A percentile compares a stretch with the other conserved stretches of the same genome.
Conservation (phyloP, 768 basidiomycete genomes). For the Galerina marginata region DNA sequence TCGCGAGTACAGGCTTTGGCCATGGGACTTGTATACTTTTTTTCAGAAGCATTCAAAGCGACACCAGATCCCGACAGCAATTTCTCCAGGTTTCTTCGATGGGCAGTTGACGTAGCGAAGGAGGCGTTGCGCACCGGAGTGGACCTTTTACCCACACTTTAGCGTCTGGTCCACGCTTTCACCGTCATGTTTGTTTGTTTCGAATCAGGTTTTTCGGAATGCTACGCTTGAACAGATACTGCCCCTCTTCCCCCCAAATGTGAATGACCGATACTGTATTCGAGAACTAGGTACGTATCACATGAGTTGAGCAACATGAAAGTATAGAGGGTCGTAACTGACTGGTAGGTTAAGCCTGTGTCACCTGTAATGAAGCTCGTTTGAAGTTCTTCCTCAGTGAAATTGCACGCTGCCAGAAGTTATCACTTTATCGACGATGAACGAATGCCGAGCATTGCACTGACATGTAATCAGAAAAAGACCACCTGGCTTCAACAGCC, state of each 20-base stretch:
- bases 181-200: not conserved
- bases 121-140: slow-evolving; percentile 72
- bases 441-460: slow-evolving; percentile 27
- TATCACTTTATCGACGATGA: not conserved
- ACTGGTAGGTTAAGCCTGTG: slow-evolving; percentile 71
- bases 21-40: slow-evolving; percentile 78
- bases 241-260: slow-evolving; percentile 79
- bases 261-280: slow-evolving; percentile 74
- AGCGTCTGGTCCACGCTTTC: not conserved
- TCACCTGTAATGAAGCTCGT: slow-evolving; percentile 52
- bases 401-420: slow-evolving; percentile 70
- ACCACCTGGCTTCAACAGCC: slow-evolving; percentile 68
- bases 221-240: slow-evolving; percentile 75
- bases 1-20: slow-evolving; percentile 68
- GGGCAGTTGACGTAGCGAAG: slow-evolving; percentile 70
- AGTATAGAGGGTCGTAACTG: slow-evolving; percentile 25
- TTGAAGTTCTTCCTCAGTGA: slow-evolving; percentile 78
- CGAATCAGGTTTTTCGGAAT: slow-evolving; percentile 50
- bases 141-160: slow-evolving; percentile 51
- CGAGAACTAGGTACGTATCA: slow-evolving; percentile 54
- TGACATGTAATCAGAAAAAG: slow-evolving; percentile 82
- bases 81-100: slow-evolving; percentile 55
- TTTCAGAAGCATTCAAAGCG: slow-evolving; percentile 49
- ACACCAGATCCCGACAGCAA: slow-evolving; percentile 36
- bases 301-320: not conserved